Evolutionary conservation across 352 stramenopile genomes (phyloP), one percentile per base, ranked within the genome.

Genomic region (Globisporangium splendens): DNA sequence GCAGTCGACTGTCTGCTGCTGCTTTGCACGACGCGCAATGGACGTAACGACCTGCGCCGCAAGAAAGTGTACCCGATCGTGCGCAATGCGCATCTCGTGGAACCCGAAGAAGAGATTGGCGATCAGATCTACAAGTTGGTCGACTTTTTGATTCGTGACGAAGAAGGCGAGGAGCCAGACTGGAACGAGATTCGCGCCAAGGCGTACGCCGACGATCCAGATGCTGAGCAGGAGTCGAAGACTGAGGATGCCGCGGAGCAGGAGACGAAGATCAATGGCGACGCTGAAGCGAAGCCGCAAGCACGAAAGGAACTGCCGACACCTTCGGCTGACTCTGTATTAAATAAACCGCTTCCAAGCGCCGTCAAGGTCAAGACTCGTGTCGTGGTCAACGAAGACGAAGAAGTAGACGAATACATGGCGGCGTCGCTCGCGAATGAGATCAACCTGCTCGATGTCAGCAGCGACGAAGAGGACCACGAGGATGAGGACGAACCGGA

Each of bases 71-170:
- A 95, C 62, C 82, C 83, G 41, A 90, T 95, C 47, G 74, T 95
- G 8, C 86, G 86, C 39, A 82, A 95, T 41, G 84, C 84, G 38
- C 86, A 95, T 54, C 67, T 95, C 42, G 81, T 84, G 12, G 85
- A 95, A 60, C 56, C 77, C 0, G 80, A 95, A 35, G 85, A 95
- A 33, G 83, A 93, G 48, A 77, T 95, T 53, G 79, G 85, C 14
- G 85, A 95, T 51, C 81, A 93, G 55, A 92, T 95, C 50, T 95
- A 95, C 75, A 95, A 95, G 62, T 79, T 95, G 35, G 85, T 95
- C 12, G 85, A 93, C 55, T 92, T 95, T 46, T 53, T 95, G 33
- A 95, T 95, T 55, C 85, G 85, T 48, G 85, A 95, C 33, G 85
- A 95, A 77, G 85, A 93, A 43, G 85, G 85, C 8, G 85, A 93